Evolutionary conservation across 441 rosid species (phyloP).

Genomic region (Aleurites moluccanus): DNA sequence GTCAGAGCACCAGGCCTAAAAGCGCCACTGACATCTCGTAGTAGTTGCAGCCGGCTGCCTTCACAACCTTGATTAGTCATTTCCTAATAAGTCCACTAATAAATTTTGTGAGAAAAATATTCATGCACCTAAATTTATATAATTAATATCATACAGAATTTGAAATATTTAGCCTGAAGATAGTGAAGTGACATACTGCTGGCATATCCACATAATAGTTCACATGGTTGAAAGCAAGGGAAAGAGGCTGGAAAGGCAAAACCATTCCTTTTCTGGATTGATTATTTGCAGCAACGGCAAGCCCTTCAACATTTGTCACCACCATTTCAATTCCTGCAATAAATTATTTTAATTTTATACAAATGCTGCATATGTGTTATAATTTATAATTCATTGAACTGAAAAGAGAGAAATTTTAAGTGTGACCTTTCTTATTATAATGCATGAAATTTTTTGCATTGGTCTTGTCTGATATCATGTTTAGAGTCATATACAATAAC

Average conservation of each 20-base stretch:
- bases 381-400: not conserved
- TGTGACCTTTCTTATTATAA: too few species aligned
- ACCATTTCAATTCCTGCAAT: slow-evolving; percentile 38
- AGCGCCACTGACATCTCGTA: slow-evolving; percentile 63
- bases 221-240: slow-evolving; percentile 52
- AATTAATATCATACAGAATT: not conserved
- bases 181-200: slow-evolving; percentile 39
- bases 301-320: slow-evolving; percentile 27
- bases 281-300: slow-evolving; percentile 1
- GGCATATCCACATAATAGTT: slow-evolving; percentile 64
- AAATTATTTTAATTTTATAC: not conserved
- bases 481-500: too few species aligned
- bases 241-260: slow-evolving; percentile 51
- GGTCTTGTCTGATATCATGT: too few species aligned
- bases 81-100: slow-evolving; percentile 40
- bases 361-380: too few species aligned
- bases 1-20: slow-evolving; percentile 71
- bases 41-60: slow-evolving; percentile 50
- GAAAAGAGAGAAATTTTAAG: not conserved
- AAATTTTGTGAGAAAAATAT: too few species aligned
- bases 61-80: slow-evolving; percentile 58
- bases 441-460: not conserved
- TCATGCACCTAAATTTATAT: too few species aligned
- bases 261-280: slow-evolving; percentile 43
- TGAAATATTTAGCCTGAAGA: not conserved